phyloP scores from a whole-genome alignment of 805 yeast species.

The Yamadazyma laniorum region DNA sequence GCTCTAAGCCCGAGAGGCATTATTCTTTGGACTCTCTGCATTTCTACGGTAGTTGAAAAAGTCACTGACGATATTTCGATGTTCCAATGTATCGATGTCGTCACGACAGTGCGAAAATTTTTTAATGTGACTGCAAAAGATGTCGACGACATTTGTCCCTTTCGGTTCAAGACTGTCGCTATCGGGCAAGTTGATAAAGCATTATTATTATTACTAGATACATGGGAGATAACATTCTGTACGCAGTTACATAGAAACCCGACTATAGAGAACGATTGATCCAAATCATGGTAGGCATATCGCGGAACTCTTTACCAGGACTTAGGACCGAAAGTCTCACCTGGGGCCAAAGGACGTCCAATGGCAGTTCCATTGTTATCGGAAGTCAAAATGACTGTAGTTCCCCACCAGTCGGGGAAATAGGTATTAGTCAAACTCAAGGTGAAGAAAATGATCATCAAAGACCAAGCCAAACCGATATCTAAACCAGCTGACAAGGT shows the following conservation, averaged over 20 bases:
- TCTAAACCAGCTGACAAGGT: constrained; percentile 46
- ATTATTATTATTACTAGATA: no score
- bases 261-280: no score
- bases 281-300: no score
- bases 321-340: constrained; percentile 48
- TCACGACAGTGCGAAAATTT: constrained; percentile 8
- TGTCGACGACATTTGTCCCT: no score
- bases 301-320: no score
- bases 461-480: constrained; percentile 42
- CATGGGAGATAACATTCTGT: no score
- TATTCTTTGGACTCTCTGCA: constrained; percentile 7
- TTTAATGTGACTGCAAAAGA: constrained; percentile 8
- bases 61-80: no score
- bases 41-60: no score
- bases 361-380: constrained; percentile 28
- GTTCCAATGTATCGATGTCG: no score
- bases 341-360: constrained; percentile 31
- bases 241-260: no score
- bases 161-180: no score
- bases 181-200: no score
- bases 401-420: constrained; percentile 67
- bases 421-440: constrained; percentile 17
- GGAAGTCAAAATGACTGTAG: constrained; percentile 39
- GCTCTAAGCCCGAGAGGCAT: constrained; percentile 2
- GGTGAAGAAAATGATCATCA: constrained; percentile 38